phyloP scores from a whole-genome alignment of 139 green algal genomes.

The Monoraphidium neglectum region DNA sequence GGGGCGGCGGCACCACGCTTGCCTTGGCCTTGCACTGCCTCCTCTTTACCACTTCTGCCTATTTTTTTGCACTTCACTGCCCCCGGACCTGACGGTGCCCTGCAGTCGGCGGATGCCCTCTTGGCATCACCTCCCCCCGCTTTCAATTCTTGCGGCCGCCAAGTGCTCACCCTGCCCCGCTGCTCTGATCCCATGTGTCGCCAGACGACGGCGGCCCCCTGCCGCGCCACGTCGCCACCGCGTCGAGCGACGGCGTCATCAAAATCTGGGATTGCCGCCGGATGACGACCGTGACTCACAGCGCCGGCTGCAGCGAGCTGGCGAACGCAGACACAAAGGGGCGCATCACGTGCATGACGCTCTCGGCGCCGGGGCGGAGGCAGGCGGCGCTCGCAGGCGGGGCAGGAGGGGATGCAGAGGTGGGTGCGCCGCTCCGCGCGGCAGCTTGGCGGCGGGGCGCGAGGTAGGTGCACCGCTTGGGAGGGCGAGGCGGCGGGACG shows the following conservation, averaged over 20 bases:
- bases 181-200: not conserved
- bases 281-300: not conserved
- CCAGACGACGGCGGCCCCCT: conserved; percentile 4
- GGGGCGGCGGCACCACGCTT: not conserved
- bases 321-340: conserved; percentile 21
- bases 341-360: conserved; percentile 47
- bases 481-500: too few species aligned
- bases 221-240: conserved; percentile 45
- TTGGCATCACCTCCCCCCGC: too few species aligned
- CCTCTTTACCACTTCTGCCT: too few species aligned
- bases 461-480: too few species aligned
- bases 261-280: conserved; percentile 64
- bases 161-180: too few species aligned
- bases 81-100: too few species aligned
- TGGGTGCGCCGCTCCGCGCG: too few species aligned
- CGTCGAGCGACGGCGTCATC: conserved; percentile 69
- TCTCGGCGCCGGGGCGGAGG: conserved; percentile 8
- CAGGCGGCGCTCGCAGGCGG: not conserved
- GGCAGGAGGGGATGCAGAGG: not conserved
- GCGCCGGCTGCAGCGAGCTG: conserved; percentile 15
- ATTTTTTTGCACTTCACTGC: too few species aligned
- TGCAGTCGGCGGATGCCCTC: too few species aligned
- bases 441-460: too few species aligned
- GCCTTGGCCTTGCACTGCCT: too few species aligned
- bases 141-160: too few species aligned